Evolutionary conservation across 2,329 filamentous ascomycete genomes (phyloP), one percentile per base, ranked within the genome.

Genomic region (Akanthomyces dipterigenus): DNA sequence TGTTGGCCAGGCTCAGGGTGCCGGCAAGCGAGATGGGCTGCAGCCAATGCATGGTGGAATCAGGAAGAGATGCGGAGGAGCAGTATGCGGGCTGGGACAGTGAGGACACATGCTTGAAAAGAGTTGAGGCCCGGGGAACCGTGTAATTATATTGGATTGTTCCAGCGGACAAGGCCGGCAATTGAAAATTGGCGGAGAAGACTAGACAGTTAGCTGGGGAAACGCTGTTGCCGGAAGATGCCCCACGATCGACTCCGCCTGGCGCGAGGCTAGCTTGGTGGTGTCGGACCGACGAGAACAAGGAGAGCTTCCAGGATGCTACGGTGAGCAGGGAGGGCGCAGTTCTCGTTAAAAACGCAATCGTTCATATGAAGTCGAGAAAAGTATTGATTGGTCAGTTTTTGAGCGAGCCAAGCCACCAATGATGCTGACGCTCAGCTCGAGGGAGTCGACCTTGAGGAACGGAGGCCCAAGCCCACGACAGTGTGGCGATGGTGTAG

Each of bases 11-110:
- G 22, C 28, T 56, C 51, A 62, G 31, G 36, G 54, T 57, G 53
- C 60, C 38, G n/a, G 50, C 24, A 49, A 62, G 22, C 57, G 55
- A 45, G 51, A 50, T 11, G 28, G 57, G 3, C 28, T 66, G 46
- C 18, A 63, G 16, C 56, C 63, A n/a, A 63, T 64, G 5, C 62
- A 67, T 42, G 55, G 64, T 22, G 56, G 55, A 45, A 31, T 36
- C 14, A 3, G 22, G 31, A 4, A 16, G 20, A 7, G n/a, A 22
- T 38, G 18, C 7, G 16, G 18, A 16, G 36, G 12, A 24, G 22
- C 28, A 26, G 38, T 20, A 1, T 50, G 36, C 28, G 34, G 49
- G 20, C 31, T 20, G 6, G 31, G 14, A n/a, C 2, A 16, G 22
- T 22, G 51, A 31, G 22, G n/a, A 34, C 14, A 22, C 56, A 60